Percentiles rank a stretch among this genome's conserved stretches.
phyloP scores from a whole-genome alignment of 1,284 basidiomycete genomes.

The Neotropicomus parvogracilis region DNA sequence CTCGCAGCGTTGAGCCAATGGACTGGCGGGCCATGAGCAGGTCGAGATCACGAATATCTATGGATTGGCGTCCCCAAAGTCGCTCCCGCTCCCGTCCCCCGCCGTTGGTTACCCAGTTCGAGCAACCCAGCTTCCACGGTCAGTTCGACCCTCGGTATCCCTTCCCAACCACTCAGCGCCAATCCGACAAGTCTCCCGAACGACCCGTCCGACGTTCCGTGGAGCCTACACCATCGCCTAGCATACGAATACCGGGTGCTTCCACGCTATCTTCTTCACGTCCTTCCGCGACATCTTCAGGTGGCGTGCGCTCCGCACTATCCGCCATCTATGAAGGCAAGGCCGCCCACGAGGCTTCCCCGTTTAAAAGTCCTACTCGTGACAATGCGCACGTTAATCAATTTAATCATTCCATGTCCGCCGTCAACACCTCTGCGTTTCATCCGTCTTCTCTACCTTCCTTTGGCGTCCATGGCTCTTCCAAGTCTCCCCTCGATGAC shows the following conservation, averaged over 20 bases:
- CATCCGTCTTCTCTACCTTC: constrained; percentile 69
- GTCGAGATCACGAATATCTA: constrained; percentile 87
- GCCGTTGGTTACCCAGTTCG: constrained; percentile 44
- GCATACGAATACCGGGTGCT: constrained; percentile 50
- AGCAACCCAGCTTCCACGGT: constrained; percentile 39
- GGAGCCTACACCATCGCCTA: constrained; percentile 35
- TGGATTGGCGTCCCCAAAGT: constrained; percentile 77
- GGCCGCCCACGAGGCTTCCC: constrained; percentile 32
- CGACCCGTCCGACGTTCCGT: constrained; percentile 24
- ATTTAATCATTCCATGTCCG: constrained; percentile 42
- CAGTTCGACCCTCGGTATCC: constrained; percentile 43
- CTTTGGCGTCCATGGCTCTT: constrained; percentile 55
- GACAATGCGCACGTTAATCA: constrained; percentile 38
- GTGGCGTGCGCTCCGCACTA: constrained; percentile 39
- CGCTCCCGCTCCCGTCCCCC: constrained; percentile 71
- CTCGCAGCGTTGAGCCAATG: constrained; percentile 61
- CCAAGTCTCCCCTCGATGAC: constrained; percentile 40
- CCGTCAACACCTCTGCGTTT: constrained; percentile 49
- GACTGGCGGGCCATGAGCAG: constrained; percentile 93
- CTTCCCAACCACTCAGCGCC: constrained; percentile 35
- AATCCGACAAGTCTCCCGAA: constrained; percentile 30
- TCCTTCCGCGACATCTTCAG: constrained; percentile 44
- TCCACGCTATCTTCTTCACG: constrained; percentile 48
- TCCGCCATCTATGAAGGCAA: constrained; percentile 57
- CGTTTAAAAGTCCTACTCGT: constrained; percentile 33